Base-by-base conservation (phyloP, 2,329 filamentous ascomycete species). In the Colletotrichum sp. region DNA sequence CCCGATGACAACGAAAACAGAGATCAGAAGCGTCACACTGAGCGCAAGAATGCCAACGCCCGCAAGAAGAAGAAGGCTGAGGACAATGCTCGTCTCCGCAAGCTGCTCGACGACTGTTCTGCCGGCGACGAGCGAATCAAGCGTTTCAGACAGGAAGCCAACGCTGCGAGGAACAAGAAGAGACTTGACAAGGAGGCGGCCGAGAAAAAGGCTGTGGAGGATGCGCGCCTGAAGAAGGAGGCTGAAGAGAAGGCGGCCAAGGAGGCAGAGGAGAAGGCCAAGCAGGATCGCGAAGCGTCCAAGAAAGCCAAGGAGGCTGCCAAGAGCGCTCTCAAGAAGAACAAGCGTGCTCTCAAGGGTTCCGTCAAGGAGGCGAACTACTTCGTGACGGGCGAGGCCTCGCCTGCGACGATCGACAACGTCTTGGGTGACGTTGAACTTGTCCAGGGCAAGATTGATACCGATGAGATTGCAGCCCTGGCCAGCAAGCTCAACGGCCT, bases 41-140 rank as follows among this genome's bases (percentile, higher is more conserved):
- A 99, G 90, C 94, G 96, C 85, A 99, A 99, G 94, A 99, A 99
- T 88, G 92, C 94, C 88, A 98, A 98, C 84, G 93, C 96, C 55
- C 95, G 97, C 85, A 98, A 97, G 88, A 99, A 99, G 96, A 98
- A 96, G 92, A 99, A 99, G 96, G 95, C 94, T 30, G 97, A 99
- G 90, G 98, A 99, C 87, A 98, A 94, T 81, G 91, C 94, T 68
- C 96, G 98, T 82, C 92, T 99, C 77, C 93, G 97, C 83, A 94
- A 96, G 86, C 86, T 98, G 72, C 93, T 99, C 30, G 97, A 99
- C 83, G 95, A 98, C 78, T 93, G 91, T 79, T 92, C 96, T 22
- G 93, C 94, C 36, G 90, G 91, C 59, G 97, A 99, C 82, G 96
- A 98, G 90, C 95, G 97, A 79, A 98, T 98, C 90, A 98, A 98